These are phyloP conservation scores for Suillus brevipes DNA, from an alignment of 768 basidiomycete genomes.

Conservation along the genomic window DNA sequence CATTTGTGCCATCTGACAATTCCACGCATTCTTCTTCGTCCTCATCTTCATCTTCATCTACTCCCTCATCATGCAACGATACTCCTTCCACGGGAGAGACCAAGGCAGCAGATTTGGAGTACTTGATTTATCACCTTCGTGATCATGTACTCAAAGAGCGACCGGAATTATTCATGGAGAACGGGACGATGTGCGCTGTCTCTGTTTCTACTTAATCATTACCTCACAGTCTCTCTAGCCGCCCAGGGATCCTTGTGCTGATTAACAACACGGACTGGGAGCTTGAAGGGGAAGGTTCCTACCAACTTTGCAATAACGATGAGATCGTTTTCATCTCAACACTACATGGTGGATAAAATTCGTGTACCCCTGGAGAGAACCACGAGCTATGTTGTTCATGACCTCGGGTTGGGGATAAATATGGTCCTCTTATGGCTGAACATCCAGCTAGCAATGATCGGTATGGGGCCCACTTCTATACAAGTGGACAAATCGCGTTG, in stretches of 20 bases:
- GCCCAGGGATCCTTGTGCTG: conserved; percentile 95
- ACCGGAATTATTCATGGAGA: conserved; percentile 86
- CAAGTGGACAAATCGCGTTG: not conserved
- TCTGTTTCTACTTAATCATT: not conserved
- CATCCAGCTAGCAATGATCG: not conserved
- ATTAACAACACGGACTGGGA: conserved; percentile 99
- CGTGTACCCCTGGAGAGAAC: not conserved
- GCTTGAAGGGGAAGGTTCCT: conserved; percentile 90
- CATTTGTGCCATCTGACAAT: conserved; percentile 40
- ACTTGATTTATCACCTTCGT: conserved; percentile 77
- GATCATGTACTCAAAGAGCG: conserved; percentile 80
- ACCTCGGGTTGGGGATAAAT: not conserved
- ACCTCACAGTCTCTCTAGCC: conserved; percentile 46
- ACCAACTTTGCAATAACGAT: conserved; percentile 73
- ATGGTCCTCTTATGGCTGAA: not conserved
- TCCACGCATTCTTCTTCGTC: conserved; percentile 22
- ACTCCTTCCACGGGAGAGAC: conserved; percentile 20
- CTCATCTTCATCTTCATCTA: conserved; percentile 5
- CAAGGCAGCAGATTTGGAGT: conserved; percentile 63
- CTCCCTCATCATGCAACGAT: conserved; percentile 3
- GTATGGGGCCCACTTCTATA: not conserved
- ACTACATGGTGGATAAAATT: conserved; percentile 77
- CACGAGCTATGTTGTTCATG: not conserved
- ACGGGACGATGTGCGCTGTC: conserved; percentile 73
- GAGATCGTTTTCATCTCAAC: conserved; percentile 97